A percentile compares a stretch with the other conserved stretches of the same genome.
Conservation (phyloP, 176 grass and related monocot species). For the Carex littledalei region DNA sequence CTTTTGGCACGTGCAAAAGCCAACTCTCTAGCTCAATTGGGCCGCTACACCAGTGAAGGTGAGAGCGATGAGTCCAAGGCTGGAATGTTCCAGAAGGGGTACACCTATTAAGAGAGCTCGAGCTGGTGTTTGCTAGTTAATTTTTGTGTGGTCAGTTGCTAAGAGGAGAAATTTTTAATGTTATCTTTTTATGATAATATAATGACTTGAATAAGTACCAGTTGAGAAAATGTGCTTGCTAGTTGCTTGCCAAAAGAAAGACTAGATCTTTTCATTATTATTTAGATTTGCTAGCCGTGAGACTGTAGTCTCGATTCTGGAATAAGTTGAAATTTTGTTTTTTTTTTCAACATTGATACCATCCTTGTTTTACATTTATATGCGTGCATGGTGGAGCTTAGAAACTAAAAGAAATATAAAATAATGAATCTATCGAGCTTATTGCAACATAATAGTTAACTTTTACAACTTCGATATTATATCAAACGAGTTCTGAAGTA, state of each 20-base stretch:
- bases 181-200: not conserved
- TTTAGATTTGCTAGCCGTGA: not conserved
- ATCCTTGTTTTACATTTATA: too few relatives aligned
- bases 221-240: slow-evolving; percentile 1
- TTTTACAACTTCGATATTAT: too few relatives aligned
- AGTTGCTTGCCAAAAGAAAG: not conserved
- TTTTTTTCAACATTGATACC: not conserved
- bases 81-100: slow-evolving; percentile 98
- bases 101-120: slow-evolving; percentile 62
- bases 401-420: too few relatives aligned
- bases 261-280: not conserved
- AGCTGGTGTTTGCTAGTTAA: not conserved
- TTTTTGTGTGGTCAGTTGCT: not conserved
- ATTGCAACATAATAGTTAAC: too few relatives aligned
- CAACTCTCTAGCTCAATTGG: slow-evolving; percentile 77
- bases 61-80: slow-evolving; percentile 70
- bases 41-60: slow-evolving; percentile 55
- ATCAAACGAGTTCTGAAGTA: too few relatives aligned
- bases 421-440: too few relatives aligned
- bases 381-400: too few relatives aligned
- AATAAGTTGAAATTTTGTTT: not conserved
- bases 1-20: slow-evolving; percentile 61
- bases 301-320: not conserved
- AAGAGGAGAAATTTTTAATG: not conserved
- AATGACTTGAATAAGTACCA: not conserved